Evolutionary conservation across 78 protist genomes (phyloP).

Genomic region (Parvularia atlantis): DNA sequence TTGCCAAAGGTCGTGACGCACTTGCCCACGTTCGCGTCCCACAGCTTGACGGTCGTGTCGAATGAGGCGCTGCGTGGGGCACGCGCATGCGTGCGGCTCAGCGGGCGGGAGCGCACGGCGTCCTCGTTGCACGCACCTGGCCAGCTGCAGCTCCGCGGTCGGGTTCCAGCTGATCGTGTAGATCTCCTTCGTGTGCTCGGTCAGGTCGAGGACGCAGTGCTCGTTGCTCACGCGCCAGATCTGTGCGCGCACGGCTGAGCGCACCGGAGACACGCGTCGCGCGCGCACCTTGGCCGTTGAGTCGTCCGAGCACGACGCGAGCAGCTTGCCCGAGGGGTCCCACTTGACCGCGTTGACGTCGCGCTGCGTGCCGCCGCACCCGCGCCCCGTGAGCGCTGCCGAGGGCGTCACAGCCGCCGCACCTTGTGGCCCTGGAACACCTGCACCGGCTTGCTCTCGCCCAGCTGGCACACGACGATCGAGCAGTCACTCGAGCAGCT

Average conservation of each 20-base stretch:
- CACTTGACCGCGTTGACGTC: constrained; percentile 84
- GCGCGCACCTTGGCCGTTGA: constrained; percentile 58
- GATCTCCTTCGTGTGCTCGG: constrained; percentile 66
- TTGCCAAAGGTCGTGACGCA: constrained; percentile 35
- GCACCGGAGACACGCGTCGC: no score
- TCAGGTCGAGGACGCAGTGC: constrained; percentile 23
- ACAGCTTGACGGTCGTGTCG: constrained; percentile 57
- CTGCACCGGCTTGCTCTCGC: background rate
- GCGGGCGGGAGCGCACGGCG: background rate
- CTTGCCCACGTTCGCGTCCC: constrained; percentile 48
- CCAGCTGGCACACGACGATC: constrained; percentile 21
- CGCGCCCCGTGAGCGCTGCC: background rate
- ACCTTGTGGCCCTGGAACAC: constrained; percentile 4
- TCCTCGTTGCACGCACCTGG: constrained; percentile 43
- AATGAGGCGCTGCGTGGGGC: constrained; percentile 63
- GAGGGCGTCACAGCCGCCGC: no score
- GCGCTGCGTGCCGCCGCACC: background rate
- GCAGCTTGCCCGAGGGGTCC: constrained; percentile 75
- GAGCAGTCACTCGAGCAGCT: constrained; percentile 16
- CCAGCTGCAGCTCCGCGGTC: constrained; percentile 34
- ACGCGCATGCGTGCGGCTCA: background rate
- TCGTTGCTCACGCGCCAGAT: constrained; percentile 46
- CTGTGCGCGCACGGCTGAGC: no score
- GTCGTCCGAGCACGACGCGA: constrained; percentile 93
- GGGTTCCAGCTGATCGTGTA: constrained; percentile 68